phyloP scores from a whole-genome alignment of 306 rosid species.

The Fagus sylvatica region DNA sequence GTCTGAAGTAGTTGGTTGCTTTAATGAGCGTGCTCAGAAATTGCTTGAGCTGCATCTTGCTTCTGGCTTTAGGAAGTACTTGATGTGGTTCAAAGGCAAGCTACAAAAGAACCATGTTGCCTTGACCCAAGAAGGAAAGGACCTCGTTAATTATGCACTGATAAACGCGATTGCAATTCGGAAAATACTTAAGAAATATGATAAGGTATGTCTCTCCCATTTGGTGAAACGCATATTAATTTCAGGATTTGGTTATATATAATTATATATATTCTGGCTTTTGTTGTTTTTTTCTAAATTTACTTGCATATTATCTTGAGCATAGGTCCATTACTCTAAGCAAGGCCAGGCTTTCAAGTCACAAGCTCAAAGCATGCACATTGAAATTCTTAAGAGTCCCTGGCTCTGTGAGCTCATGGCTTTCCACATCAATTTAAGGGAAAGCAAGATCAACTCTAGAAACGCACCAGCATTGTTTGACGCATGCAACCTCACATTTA shows the following conservation, averaged over 20 bases:
- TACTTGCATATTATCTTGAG: not conserved
- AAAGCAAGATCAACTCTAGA: slow-evolving; percentile 45
- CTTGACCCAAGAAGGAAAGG: slow-evolving; percentile 71
- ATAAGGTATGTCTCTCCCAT: slow-evolving; percentile 52
- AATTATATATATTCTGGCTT: not conserved
- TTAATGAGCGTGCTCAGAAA: slow-evolving; percentile 74
- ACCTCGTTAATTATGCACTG: slow-evolving; percentile 78
- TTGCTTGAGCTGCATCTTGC: slow-evolving; percentile 76
- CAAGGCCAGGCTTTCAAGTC: slow-evolving; percentile 89
- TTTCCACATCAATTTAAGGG: slow-evolving; percentile 79
- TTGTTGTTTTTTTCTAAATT: slow-evolving; percentile 1
- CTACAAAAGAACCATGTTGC: slow-evolving; percentile 38
- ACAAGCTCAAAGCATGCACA: slow-evolving; percentile 71
- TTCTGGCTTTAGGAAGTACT: slow-evolving; percentile 75
- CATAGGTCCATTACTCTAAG: slow-evolving; percentile 82
- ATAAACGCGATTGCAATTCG: slow-evolving; percentile 78
- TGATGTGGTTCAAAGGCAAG: slow-evolving; percentile 67
- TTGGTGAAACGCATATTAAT: not conserved
- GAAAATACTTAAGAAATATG: slow-evolving; percentile 83
- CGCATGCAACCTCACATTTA: slow-evolving; percentile 57
- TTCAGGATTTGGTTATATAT: not conserved
- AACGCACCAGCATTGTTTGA: slow-evolving; percentile 50
- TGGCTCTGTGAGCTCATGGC: slow-evolving; percentile 96
- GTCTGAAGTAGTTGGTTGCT: slow-evolving; percentile 73
- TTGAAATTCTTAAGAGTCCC: slow-evolving; percentile 91